Base-by-base conservation (phyloP, 352 stramenopile genomes). In the Pythium vanterpoolii region DNA sequence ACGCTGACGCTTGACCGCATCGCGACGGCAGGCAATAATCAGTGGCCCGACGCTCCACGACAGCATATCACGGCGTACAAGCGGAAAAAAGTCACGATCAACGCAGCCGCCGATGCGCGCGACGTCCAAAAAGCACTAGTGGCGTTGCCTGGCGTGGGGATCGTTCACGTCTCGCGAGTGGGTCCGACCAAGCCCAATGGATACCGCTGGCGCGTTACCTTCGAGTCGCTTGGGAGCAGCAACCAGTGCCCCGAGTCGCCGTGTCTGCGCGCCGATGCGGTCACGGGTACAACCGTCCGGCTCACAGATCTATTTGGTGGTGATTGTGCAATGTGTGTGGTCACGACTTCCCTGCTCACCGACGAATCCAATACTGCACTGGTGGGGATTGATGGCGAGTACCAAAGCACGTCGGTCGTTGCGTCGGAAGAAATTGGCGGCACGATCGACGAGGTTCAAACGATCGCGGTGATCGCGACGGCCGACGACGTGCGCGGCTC, bases 131-230 rank as follows among this genome's bases (percentile, higher is more conserved):
- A 56, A 21, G 71, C 68, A 1, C 48, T 93, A 14, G 42, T 71
- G 45, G 62, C 60, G 0, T 67, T 91, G 1, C 69, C 81, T 5
- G 84, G 81, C 1, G 63, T 87, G 21, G 84, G 84, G 7, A 64
- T 73, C 0, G 71, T 91, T 36, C 69, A 83, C 8, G 82, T 89
- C 0, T 66, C 77, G 10, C 79, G 84, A 4, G 50, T 76, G 18
- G 84, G 84, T 0, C 84, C 81, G 0, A 89, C 82, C 0, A 61
- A 54, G 19, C 47, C 49, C 38, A 87, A 90, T 19, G 84, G 72
- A 3, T 91, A 87, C 59, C 64, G 59, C 3, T 93, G 84, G 84
- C 64, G 68, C 33, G 71, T 93, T 4, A 90, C 84, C 19, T 88
- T 93, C 38, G 38, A 81, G 50, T 91, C 81, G 1, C 74, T 93